Evolutionary conservation across 2,329 filamentous ascomycete genomes (phyloP).

Genomic region (Zalaria sp.): DNA sequence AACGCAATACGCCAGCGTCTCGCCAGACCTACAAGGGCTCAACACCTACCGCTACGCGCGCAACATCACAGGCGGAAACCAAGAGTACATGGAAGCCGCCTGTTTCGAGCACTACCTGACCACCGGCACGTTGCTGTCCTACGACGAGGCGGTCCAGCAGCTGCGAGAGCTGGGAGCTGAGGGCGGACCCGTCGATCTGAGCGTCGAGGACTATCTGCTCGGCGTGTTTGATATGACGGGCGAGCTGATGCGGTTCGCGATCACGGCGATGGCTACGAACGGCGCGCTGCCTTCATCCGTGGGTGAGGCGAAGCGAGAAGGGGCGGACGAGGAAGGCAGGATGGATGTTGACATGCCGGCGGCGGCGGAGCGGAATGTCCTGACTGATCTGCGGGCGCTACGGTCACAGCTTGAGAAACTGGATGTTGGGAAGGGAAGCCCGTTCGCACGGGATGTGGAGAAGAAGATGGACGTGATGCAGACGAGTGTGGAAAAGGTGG

Average conservation of each 20-base stretch:
- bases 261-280: constrained; percentile 69
- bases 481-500: constrained; percentile 84
- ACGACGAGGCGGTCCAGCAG: constrained; percentile 39
- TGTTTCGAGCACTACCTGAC: constrained; percentile 80
- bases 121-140: constrained; percentile 59
- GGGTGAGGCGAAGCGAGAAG: constrained; percentile 9
- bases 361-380: constrained; percentile 41
- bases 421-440: constrained; percentile 36
- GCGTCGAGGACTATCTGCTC: constrained; percentile 73
- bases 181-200: constrained; percentile 45
- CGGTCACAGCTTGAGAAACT: constrained; percentile 65
- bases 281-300: constrained; percentile 40
- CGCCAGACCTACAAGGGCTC: constrained; percentile 59
- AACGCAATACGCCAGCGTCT: constrained; percentile 51
- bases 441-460: constrained; percentile 47
- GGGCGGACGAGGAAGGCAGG: constrained; percentile 11
- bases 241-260: constrained; percentile 93
- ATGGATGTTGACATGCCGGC: constrained; percentile 20
- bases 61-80: constrained; percentile 65
- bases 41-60: constrained; percentile 72
- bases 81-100: constrained; percentile 88
- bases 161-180: constrained; percentile 22
- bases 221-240: constrained; percentile 89
- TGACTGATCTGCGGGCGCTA: constrained; percentile 69
- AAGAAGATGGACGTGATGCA: constrained; percentile 82